Evolutionary conservation across 169 alveolate genomes (phyloP).

Genomic region (Plasmodium blacklocki): DNA sequence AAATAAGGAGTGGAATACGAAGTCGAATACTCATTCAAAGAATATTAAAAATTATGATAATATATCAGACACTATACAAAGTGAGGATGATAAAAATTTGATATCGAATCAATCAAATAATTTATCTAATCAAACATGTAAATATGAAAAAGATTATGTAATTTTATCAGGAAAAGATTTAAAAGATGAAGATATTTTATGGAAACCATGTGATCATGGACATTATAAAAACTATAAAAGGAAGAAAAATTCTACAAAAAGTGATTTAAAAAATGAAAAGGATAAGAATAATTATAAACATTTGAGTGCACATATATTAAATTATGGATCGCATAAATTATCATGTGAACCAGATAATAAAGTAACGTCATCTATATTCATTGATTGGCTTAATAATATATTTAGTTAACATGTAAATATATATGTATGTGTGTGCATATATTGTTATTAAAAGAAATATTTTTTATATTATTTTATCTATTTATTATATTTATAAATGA

Average conservation of each 20-base stretch:
- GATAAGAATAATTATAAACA: slow-evolving; percentile 14
- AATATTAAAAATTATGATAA: background rate
- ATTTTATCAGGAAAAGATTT: background rate
- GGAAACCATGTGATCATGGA: slow-evolving; percentile 55
- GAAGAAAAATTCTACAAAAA: slow-evolving; percentile 3
- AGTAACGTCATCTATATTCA: slow-evolving; percentile 13
- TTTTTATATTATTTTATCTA: too few species aligned
- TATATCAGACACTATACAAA: background rate
- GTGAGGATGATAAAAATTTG: background rate
- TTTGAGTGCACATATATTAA: slow-evolving; percentile 30
- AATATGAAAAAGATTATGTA: background rate
- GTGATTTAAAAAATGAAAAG: background rate
- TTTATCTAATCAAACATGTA: background rate
- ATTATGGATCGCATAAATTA: slow-evolving; percentile 40
- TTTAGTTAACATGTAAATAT: background rate
- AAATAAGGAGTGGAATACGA: too few species aligned
- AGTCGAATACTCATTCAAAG: background rate
- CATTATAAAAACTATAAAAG: slow-evolving; percentile 19
- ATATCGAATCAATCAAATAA: background rate
- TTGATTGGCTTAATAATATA: slow-evolving; percentile 51
- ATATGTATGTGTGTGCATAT: too few species aligned
- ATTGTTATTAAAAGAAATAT: too few species aligned
- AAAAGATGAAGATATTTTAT: slow-evolving; percentile 5
- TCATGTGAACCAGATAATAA: slow-evolving; percentile 43
- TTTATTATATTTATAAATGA: too few species aligned